phyloP scores from a whole-genome alignment of 768 basidiomycete genomes.

The Boletus patriciae region DNA sequence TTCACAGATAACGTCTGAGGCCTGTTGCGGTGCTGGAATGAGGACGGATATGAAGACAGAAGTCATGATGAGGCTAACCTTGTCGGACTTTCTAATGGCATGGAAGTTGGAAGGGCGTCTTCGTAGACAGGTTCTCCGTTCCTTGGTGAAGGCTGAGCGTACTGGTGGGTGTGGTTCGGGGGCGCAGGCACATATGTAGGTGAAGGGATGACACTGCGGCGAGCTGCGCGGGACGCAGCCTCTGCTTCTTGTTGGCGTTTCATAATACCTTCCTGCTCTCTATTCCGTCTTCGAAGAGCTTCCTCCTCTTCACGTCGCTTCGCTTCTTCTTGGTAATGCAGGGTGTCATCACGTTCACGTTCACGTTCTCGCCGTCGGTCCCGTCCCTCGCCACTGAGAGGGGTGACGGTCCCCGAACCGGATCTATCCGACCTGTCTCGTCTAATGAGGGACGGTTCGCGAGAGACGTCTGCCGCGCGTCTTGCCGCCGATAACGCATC shows the following conservation, averaged over 20 bases:
- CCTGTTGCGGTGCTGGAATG: conserved; percentile 27
- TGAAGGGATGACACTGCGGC: conserved; percentile 36
- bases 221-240: conserved; percentile 45
- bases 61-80: conserved; percentile 48
- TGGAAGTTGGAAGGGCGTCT: conserved; percentile 36
- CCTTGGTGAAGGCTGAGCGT: conserved; percentile 32
- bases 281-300: conserved; percentile 41
- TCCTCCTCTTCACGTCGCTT: conserved; percentile 51
- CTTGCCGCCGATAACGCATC: conserved; percentile 28
- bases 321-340: conserved; percentile 45
- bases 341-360: conserved; percentile 29
- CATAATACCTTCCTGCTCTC: conserved; percentile 57
- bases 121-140: conserved; percentile 31
- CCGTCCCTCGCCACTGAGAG: conserved; percentile 27
- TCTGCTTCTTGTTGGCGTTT: conserved; percentile 62
- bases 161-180: conserved; percentile 36
- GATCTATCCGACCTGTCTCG: conserved; percentile 25
- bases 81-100: conserved; percentile 69
- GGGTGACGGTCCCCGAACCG: conserved; percentile 28
- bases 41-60: conserved; percentile 35
- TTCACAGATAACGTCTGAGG: conserved; percentile 32
- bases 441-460: conserved; percentile 24
- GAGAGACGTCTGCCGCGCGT: conserved; percentile 26
- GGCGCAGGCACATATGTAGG: conserved; percentile 30
- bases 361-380: conserved; percentile 27